A percentile compares a stretch with the other conserved stretches of the same genome.
These are phyloP conservation scores for Dipodascopsis tothii DNA, from an alignment of 805 yeast genomes.

Conservation along the genomic window DNA sequence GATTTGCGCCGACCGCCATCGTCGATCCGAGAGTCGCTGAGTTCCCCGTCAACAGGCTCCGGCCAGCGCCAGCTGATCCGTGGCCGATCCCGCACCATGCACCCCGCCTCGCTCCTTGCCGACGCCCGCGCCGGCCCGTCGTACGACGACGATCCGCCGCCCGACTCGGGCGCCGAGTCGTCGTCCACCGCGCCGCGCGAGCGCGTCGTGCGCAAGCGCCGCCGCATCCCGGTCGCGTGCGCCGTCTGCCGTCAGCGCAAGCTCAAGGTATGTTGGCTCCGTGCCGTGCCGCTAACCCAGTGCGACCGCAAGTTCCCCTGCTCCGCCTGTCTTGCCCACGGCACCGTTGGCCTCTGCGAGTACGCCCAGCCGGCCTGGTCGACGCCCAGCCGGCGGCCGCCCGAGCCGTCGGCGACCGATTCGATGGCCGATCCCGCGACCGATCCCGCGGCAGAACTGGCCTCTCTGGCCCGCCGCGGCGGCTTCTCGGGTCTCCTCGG, in stretches of 20 bases:
- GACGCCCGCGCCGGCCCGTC: no score
- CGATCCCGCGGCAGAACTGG: background rate
- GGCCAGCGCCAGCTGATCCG: no score
- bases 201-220: conserved; percentile 17
- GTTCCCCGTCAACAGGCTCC: no score
- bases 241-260: conserved; percentile 23
- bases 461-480: no score
- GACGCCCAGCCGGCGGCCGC: background rate
- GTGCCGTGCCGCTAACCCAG: background rate
- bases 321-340: conserved; percentile 17
- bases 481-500: no score
- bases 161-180: no score
- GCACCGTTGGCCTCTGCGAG: conserved; percentile 14
- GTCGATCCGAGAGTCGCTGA: no score
- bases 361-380: conserved; percentile 23
- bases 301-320: conserved; percentile 20
- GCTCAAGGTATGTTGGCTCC: conserved; percentile 12
- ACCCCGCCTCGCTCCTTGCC: no score
- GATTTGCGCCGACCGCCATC: no score
- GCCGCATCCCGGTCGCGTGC: conserved; percentile 21
- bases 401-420: background rate
- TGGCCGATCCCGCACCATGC: no score
- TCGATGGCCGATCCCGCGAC: background rate
- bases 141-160: no score
- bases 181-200: no score